These are phyloP conservation scores for Neurospora sp. DNA, from an alignment of 495 filamentous ascomycete species.

Conservation along the genomic window DNA sequence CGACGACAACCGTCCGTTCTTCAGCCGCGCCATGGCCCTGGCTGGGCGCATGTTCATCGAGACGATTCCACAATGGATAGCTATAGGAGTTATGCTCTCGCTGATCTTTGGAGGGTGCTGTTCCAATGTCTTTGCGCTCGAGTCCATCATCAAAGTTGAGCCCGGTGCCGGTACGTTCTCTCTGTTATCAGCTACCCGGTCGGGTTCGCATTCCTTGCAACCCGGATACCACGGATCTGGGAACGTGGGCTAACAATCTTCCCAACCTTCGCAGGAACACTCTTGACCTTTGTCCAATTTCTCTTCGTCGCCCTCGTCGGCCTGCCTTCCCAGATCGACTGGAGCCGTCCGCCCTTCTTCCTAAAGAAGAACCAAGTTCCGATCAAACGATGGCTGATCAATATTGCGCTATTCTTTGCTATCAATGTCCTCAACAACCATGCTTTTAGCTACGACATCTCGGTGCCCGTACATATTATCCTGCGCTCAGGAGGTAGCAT, in stretches of 20 bases:
- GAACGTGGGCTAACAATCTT: background rate
- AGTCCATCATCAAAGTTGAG: conserved; percentile 86
- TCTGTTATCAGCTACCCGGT: background rate
- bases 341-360: conserved; percentile 50
- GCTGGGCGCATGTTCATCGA: conserved; percentile 47
- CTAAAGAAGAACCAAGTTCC: conserved; percentile 73
- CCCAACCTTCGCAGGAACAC: conserved; percentile 46
- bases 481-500: conserved; percentile 90
- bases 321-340: conserved; percentile 61
- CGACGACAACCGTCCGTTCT: conserved; percentile 43
- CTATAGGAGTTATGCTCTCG: conserved; percentile 59
- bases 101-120: conserved; percentile 97
- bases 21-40: conserved; percentile 43
- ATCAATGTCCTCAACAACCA: conserved; percentile 96
- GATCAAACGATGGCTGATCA: conserved; percentile 71
- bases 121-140: conserved; percentile 94
- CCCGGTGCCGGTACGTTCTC: conserved; percentile 45
- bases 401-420: conserved; percentile 82
- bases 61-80: conserved; percentile 58
- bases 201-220: conserved; percentile 1
- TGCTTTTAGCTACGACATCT: conserved; percentile 94
- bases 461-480: conserved; percentile 94
- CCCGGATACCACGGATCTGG: background rate
- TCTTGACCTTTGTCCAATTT: conserved; percentile 94
- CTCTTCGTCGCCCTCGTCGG: conserved; percentile 68